A percentile compares a stretch with the other conserved stretches of the same genome.
phyloP scores from a whole-genome alignment of 1,284 basidiomycete species.

The Ustilago cynodontis region DNA sequence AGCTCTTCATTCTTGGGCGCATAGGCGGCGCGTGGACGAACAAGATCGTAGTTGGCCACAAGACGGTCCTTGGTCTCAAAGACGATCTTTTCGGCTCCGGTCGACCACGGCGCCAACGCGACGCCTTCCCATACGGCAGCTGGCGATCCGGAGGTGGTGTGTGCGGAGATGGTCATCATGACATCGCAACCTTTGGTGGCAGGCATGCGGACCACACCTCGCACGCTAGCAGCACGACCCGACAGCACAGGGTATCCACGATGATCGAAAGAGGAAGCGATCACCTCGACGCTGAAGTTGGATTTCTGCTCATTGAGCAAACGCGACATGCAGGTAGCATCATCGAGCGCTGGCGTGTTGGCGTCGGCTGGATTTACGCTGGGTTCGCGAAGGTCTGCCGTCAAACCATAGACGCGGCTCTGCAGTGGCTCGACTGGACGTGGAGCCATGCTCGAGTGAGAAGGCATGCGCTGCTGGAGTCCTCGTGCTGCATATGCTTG shows the following conservation, averaged over 20 bases:
- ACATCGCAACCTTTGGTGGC: constrained; percentile 55
- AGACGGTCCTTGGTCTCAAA: constrained; percentile 57
- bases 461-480: constrained; percentile 23
- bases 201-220: constrained; percentile 53
- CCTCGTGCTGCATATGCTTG: constrained; percentile 17
- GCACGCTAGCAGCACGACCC: constrained; percentile 50
- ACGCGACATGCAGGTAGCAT: constrained; percentile 31
- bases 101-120: constrained; percentile 53
- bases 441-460: constrained; percentile 14
- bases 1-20: constrained; percentile 48
- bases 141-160: constrained; percentile 60
- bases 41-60: constrained; percentile 43
- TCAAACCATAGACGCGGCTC: constrained; percentile 50
- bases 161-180: constrained; percentile 60
- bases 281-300: constrained; percentile 63
- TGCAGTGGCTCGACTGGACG: constrained; percentile 15
- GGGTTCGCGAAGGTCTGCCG: constrained; percentile 39
- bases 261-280: constrained; percentile 55
- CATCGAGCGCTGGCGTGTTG: constrained; percentile 23
- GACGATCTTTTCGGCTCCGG: constrained; percentile 50
- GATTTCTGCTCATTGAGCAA: constrained; percentile 40
- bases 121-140: constrained; percentile 63
- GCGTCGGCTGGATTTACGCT: constrained; percentile 12
- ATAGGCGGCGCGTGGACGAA: constrained; percentile 40
- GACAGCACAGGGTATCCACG: constrained; percentile 60